Percentiles rank a stretch among this genome's conserved stretches.
Evolutionary conservation across 176 grass and related monocot species (phyloP).

Genomic region (Carex cristatella): DNA sequence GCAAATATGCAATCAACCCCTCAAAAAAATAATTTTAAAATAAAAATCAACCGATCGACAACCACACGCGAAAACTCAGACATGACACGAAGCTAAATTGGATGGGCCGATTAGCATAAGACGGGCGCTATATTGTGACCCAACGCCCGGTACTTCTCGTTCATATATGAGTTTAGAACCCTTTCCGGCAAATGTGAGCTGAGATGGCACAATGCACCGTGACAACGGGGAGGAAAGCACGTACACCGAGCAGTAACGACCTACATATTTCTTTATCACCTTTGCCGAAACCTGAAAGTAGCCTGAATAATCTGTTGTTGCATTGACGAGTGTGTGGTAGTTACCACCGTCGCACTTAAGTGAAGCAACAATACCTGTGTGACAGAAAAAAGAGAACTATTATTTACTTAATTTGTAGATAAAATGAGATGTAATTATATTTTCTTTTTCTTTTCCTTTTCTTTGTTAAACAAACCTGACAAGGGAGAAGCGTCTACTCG

Average conservation of each 20-base stretch:
- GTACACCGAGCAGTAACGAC: not conserved
- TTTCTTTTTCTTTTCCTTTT: not conserved
- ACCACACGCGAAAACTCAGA: not conserved
- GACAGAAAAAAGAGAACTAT: not conserved
- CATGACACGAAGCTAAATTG: not conserved
- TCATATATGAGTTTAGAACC: constrained; percentile 1
- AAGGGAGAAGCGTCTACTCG: constrained; percentile 3
- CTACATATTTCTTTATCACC: not conserved
- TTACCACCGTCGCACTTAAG: not conserved
- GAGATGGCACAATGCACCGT: not conserved
- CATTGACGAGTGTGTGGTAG: not conserved
- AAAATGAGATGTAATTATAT: not conserved
- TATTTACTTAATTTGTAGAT: not conserved
- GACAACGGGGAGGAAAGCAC: constrained; percentile 8
- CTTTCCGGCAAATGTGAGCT: not conserved
- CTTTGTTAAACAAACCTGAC: not conserved
- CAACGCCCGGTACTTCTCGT: not conserved
- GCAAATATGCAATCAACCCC: not conserved
- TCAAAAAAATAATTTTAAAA: not conserved
- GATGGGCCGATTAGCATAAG: not conserved
- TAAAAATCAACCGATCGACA: not conserved
- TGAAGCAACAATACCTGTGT: not conserved
- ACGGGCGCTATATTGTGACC: not conserved
- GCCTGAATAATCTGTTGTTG: not conserved
- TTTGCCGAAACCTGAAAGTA: constrained; percentile 3